These are phyloP conservation scores for Evansstolkia leycettana DNA, from an alignment of 495 filamentous ascomycete species.

Conservation along the genomic window DNA sequence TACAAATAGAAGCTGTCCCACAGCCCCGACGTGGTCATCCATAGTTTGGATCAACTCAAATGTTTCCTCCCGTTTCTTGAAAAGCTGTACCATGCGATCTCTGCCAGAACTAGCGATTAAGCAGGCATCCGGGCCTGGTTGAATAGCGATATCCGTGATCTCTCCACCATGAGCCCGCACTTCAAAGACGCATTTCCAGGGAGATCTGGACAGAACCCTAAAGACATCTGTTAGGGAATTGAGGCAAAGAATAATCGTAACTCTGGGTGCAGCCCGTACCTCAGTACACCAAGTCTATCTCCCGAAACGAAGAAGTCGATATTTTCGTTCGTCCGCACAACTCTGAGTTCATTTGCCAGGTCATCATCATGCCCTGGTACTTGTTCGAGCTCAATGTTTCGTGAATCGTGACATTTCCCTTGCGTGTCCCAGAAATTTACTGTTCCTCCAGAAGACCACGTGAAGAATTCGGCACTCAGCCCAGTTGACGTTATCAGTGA, in stretches of 20 bases:
- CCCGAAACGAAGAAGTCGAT: conserved; percentile 62
- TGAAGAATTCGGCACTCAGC: conserved; percentile 61
- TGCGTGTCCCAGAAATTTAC: conserved; percentile 72
- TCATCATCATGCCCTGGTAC: conserved; percentile 42
- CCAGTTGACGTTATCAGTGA: conserved; percentile 43
- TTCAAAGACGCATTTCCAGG: conserved; percentile 42
- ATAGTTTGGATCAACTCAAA: conserved; percentile 59
- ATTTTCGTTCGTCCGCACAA: conserved; percentile 46
- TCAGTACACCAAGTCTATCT: conserved; percentile 72
- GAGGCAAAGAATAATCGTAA: neutral
- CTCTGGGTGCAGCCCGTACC: conserved; percentile 29
- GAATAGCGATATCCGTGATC: conserved; percentile 67
- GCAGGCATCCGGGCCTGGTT: conserved; percentile 17
- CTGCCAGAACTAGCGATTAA: conserved; percentile 71
- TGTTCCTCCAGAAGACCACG: conserved; percentile 68
- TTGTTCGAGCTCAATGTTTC: conserved; percentile 59
- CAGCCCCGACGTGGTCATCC: conserved; percentile 65
- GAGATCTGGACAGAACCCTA: conserved; percentile 32
- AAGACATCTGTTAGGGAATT: conserved; percentile 8
- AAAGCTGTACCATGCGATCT: conserved; percentile 85
- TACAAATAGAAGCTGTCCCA: conserved; percentile 50
- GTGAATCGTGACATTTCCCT: conserved; percentile 52
- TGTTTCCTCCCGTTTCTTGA: conserved; percentile 41
- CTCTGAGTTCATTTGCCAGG: conserved; percentile 61
- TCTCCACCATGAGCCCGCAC: conserved; percentile 80